Evolutionary conservation across 225 moss, liverwort and hornwort genomes (phyloP), one percentile per base, ranked within the genome.

Genomic region (Polytrichum formosum): DNA sequence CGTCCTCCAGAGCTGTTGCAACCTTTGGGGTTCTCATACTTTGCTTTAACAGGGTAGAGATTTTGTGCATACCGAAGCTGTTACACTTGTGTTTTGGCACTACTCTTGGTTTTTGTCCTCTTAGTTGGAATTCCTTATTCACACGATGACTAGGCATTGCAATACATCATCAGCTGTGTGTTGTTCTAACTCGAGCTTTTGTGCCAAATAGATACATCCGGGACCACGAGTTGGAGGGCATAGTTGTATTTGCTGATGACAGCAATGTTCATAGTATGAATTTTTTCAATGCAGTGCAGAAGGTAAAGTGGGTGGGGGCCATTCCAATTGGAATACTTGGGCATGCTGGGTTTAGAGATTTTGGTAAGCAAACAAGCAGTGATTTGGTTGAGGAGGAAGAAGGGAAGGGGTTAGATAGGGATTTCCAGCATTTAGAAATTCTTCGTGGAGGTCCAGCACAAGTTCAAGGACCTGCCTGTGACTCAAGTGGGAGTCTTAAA

Each of bases 231-330:
- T 66, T 98, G 74, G 88, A 91, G 30, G 97, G 97, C 16, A 77
- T 92, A 37, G 75, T 98, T 25, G 66, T 98, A 53, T 98, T 98
- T 53, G 94, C 91, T 53, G 94, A 98, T 75, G 97, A 98, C 72
- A 86, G 94, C 88, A 98, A 94, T 62, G 81, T 83, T 27, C 78
- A 94, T 33, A 87, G 77, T 73, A 80, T 94, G 64, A 79, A 87
- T 77, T 83, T 92, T 66, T 98, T 98, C 35, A 85, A 92, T 74
- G 62, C 74, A 25, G 83, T 81, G 33, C 97, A 98, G 73, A 87
- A 72, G 54, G 91, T 94, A 5, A 59, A 90, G 0, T 98, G 94
- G 97, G 84, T 94, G 7, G 97, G 89, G n/a, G 78, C 83, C 6
- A 58, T 91, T 25, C 93, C 97, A 20, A 80, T 92, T 66, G 97